Evolutionary conservation across 129 eudicot species (phyloP), one percentile per base, ranked within the genome.

Genomic region (Flaveria bidentis): DNA sequence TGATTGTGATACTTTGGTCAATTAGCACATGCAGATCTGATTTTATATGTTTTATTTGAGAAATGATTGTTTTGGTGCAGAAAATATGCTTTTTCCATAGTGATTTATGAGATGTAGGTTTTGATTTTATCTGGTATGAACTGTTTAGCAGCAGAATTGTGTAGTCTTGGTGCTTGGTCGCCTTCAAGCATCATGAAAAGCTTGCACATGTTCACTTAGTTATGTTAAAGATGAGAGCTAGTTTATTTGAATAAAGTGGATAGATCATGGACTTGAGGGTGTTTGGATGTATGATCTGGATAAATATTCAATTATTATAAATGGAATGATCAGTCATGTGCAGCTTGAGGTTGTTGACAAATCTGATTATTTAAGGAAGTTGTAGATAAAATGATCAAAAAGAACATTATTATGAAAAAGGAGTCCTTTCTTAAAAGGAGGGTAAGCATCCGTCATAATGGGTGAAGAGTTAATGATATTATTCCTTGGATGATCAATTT

Each of bases 71-170:
- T 73, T 13, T 1, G 75, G 11, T 51, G 17, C 46, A 28, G 56
- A 47, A 49, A 49, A 49, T 42, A 30, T 11, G 36, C 39, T 15
- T 5, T 30, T 76, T 53, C 67, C 18, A 25, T 57, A 5, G 28
- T 57, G 3, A 1, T 57, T 13, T 41, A 0, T 15, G 26, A 55
- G 63, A 39, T 76, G 36, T 15, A 36, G 46, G 44, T 36, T 66
- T 3, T 20, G 55, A 57, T 51, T 39, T 52, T 22, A 20, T 9
- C 10, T 49, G 2, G 62, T 39, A 15, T 22, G 45, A 15, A 70
- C 46, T 23, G 17, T 55, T 72, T 72, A 39, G 67, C 76, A n/a
- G 65, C 14, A 71, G 36, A 50, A 71, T 33, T 44, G 46, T 66
- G 15, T 36, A 6, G 17, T 53, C 17, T 6, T 17, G 9, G 33